phyloP scores from a whole-genome alignment of 768 basidiomycete genomes.

The Plicaturopsis crispa region DNA sequence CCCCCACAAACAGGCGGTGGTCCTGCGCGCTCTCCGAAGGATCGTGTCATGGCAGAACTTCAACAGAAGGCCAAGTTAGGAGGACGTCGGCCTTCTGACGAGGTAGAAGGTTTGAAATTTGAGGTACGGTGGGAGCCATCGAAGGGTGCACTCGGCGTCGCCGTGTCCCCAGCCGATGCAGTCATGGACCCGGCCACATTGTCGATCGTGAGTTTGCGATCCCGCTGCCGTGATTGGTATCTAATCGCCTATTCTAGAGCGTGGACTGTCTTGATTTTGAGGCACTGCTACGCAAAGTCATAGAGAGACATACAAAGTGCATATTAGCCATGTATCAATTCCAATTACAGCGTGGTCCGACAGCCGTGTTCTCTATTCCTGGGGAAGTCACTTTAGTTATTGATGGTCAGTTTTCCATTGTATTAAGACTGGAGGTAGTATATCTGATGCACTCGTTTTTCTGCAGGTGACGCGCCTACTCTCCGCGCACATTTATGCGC shows the following conservation, averaged over 20 bases:
- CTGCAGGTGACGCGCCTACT: slow-evolving; percentile 44
- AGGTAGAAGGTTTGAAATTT: slow-evolving; percentile 63
- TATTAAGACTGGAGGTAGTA: no score
- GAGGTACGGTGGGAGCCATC: slow-evolving; percentile 76
- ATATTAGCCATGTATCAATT: slow-evolving; percentile 51
- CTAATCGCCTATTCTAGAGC: no score
- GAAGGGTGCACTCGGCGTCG: slow-evolving; percentile 55
- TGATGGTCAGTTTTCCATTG: slow-evolving; percentile 37
- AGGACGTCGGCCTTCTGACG: slow-evolving; percentile 53
- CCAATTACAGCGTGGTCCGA: slow-evolving; percentile 44
- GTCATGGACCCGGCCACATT: slow-evolving; percentile 34
- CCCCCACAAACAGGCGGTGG: slow-evolving; percentile 29
- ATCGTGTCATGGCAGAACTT: slow-evolving; percentile 50
- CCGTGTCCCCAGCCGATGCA: slow-evolving; percentile 40
- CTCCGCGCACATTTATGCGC: slow-evolving; percentile 68
- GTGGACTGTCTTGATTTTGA: slow-evolving; percentile 71
- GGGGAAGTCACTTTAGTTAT: slow-evolving; percentile 49
- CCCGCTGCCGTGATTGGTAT: background rate
- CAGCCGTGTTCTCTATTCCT: slow-evolving; percentile 51
- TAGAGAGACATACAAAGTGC: slow-evolving; percentile 56
- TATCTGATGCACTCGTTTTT: no score
- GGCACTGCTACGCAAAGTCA: slow-evolving; percentile 51
- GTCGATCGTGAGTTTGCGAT: slow-evolving; percentile 46
- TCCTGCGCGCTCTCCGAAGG: slow-evolving; percentile 45
- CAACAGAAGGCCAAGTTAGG: slow-evolving; percentile 61